Evolutionary conservation across 2,329 filamentous ascomycete genomes (phyloP), one percentile per base, ranked within the genome.

Genomic region (Scytalidium sp.): DNA sequence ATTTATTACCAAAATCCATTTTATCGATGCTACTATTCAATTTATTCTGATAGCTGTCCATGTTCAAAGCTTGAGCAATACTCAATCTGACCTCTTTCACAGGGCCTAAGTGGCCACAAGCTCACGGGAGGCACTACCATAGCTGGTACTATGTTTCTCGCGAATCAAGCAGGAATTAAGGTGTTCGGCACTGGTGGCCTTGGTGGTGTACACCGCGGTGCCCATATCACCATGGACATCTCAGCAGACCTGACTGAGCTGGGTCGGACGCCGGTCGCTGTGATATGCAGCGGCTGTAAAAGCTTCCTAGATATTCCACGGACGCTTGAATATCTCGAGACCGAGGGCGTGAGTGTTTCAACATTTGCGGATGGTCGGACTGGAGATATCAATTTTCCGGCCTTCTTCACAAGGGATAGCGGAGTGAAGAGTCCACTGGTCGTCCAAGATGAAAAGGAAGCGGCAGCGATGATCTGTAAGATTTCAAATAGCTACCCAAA

Each of bases 231-330:
- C 7, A 87, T 97, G 84, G 94, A 99, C 66, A 83, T 99, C 54
- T 97, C 93, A 53, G 93, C 94, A 39, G 94, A 99, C 70, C 77
- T 99, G 53, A 97, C 90, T 3, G 94, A 97, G 75, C 81, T 99
- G 45, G 92, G 94, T 15, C 81, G 91, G 50, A 97, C 92, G 7
- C 83, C 89, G 10, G 86, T 99, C 46, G 87, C 92, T 21, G 92
- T 99, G 2, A 76, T 99, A 46, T 88, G 87, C 67, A 90, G 88
- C 56, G 94, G 94, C 13, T 95, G 90, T 72, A 99, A 99, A 72
- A 94, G 93, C 54, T 97, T 99, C 68, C 76, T 99, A 32, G 94
- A 99, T 64, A 91, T 97, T 52, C 84, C 88, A 2, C 80, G 90
- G 46, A 99, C 94, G 0, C 76, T 99, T 4, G 94, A 99, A 72